phyloP scores from a whole-genome alignment of 805 yeast species.

The Jamesozyma jinghongensis region DNA sequence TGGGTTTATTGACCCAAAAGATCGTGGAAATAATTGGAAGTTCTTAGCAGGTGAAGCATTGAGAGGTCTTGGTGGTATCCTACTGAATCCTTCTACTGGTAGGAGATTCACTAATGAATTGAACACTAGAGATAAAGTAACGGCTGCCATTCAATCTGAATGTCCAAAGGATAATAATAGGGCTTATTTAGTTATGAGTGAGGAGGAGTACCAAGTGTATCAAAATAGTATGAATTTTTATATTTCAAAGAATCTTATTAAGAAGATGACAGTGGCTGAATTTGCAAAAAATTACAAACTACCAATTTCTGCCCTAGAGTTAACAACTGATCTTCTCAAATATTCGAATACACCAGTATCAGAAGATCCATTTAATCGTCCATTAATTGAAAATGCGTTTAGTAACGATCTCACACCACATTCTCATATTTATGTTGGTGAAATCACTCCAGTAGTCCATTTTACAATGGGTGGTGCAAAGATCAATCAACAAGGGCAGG shows the following conservation, averaged over 20 bases:
- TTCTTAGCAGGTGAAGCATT: conserved; percentile 55
- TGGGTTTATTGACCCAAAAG: conserved; percentile 42
- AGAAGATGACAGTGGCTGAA: conserved; percentile 25
- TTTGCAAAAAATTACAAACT: conserved; percentile 21
- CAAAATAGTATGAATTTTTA: conserved; percentile 46
- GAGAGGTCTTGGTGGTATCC: conserved; percentile 51
- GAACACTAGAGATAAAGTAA: conserved; percentile 44
- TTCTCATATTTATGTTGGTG: conserved; percentile 37
- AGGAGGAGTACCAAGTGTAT: conserved; percentile 37
- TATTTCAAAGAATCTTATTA: conserved; percentile 31
- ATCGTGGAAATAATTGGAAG: conserved; percentile 38
- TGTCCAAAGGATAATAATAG: conserved; percentile 25
- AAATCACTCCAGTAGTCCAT: conserved; percentile 54
- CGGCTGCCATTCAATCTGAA: conserved; percentile 34
- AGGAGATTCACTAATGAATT: conserved; percentile 47
- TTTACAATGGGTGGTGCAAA: conserved; percentile 62
- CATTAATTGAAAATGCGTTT: conserved; percentile 28
- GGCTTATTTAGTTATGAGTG: conserved; percentile 35
- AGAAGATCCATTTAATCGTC: conserved; percentile 33
- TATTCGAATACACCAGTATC: conserved; percentile 17
- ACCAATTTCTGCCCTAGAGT: conserved; percentile 14
- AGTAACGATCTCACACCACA: conserved; percentile 13
- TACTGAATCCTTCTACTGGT: conserved; percentile 38
- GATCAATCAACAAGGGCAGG: conserved; percentile 41
- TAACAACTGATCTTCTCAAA: conserved; percentile 16